Evolutionary conservation across 2,329 filamentous ascomycete species (phyloP).

Genomic region (Neonectria coccinea): DNA sequence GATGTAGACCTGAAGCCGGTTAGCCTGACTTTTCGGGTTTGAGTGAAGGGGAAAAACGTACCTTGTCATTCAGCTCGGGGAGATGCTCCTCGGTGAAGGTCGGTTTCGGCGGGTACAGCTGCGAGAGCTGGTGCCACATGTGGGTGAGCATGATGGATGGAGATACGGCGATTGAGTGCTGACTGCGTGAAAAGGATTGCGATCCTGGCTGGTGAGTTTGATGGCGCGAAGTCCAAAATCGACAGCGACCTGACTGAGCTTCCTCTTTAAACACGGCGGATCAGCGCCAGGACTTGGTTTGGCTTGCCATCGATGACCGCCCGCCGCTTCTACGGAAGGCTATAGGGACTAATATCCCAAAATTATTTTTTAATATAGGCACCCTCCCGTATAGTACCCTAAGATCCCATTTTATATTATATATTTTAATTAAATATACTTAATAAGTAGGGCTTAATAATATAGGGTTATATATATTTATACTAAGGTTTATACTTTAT

Average conservation of each 20-base stretch:
- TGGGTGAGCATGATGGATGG: not conserved
- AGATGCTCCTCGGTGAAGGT: conserved; percentile 22
- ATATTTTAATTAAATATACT: too few species aligned
- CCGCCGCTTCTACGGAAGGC: not conserved
- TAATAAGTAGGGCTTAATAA: too few species aligned
- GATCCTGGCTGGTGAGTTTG: not conserved
- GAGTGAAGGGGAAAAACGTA: not conserved
- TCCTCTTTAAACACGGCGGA: not conserved
- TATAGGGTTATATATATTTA: too few species aligned
- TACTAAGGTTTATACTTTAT: too few species aligned
- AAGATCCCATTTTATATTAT: too few species aligned
- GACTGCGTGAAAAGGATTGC: not conserved
- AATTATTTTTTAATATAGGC: too few species aligned
- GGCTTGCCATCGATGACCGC: not conserved
- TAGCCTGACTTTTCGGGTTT: too few species aligned
- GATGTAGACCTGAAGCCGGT: conserved; percentile 57
- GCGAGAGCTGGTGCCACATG: conserved; percentile 4
- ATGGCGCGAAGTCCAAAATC: conserved; percentile 1
- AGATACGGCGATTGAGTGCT: not conserved
- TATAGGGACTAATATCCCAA: too few species aligned
- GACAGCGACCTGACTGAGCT: not conserved
- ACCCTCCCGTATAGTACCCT: too few species aligned
- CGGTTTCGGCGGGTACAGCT: conserved; percentile 2
- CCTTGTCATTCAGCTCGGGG: conserved; percentile 19
- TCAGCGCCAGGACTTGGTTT: not conserved